These are phyloP conservation scores for Trichomonas vaginalis DNA, from an alignment of 208 protist genomes.

Conservation along the genomic window DNA sequence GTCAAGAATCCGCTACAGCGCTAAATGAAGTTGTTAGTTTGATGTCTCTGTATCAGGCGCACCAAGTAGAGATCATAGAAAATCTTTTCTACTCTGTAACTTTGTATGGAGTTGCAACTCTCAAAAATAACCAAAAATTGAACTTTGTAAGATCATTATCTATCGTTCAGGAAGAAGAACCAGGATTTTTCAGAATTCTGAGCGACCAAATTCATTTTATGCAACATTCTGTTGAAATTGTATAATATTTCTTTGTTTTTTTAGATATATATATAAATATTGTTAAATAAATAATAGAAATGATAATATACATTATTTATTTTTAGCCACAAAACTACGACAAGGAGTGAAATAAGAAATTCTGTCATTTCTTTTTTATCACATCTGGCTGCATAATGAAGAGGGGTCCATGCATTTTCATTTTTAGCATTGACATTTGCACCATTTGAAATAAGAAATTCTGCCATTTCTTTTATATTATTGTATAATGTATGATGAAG, in stretches of 20 bases:
- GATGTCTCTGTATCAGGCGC: neutral
- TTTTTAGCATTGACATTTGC: too few species aligned
- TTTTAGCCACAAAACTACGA: too few species aligned
- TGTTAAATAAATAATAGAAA: too few species aligned
- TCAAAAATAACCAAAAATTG: neutral
- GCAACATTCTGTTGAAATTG: neutral
- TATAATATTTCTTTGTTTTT: neutral
- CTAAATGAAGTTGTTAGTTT: neutral
- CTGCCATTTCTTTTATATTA: too few species aligned
- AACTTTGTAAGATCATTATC: neutral
- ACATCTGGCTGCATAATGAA: too few species aligned
- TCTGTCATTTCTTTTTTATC: too few species aligned
- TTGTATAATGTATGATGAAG: too few species aligned
- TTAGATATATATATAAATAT: too few species aligned
- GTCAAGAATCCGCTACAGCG: neutral
- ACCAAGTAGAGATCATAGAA: neutral
- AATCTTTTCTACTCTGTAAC: neutral
- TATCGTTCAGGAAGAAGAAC: neutral
- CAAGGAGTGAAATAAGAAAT: too few species aligned
- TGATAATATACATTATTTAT: too few species aligned
- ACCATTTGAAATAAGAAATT: too few species aligned
- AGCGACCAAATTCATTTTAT: neutral
- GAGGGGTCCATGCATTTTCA: too few species aligned
- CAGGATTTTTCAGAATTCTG: neutral
- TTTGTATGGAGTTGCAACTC: neutral